A percentile compares a stretch with the other conserved stretches of the same genome.
phyloP scores from a whole-genome alignment of 73 alveolate species.

The Paramecium pentaurelia region DNA sequence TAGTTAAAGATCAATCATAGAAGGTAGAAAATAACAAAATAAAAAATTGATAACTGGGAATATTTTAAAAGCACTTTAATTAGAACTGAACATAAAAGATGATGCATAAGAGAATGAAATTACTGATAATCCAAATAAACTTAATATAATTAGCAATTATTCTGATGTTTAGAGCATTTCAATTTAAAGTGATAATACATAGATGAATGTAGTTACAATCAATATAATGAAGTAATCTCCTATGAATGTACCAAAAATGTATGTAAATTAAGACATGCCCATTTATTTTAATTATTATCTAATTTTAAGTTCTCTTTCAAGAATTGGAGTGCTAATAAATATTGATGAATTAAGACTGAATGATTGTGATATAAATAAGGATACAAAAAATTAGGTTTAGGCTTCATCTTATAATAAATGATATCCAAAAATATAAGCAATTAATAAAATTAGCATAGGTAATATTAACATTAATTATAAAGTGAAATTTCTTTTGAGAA shows the following conservation, averaged over 20 bases:
- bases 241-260: neutral
- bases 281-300: slow-evolving; percentile 13
- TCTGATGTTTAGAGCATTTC: neutral
- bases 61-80: slow-evolving; percentile 14
- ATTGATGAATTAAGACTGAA: slow-evolving; percentile 10
- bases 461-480: neutral
- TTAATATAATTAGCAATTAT: neutral
- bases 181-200: neutral
- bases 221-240: slow-evolving; percentile 23
- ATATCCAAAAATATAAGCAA: neutral
- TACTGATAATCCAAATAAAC: neutral
- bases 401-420: neutral
- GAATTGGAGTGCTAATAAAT: neutral
- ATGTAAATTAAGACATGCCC: neutral
- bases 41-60: neutral
- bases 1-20: neutral
- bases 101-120: neutral
- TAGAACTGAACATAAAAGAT: neutral
- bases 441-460: neutral
- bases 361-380: neutral
- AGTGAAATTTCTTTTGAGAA: neutral
- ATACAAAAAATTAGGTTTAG: neutral
- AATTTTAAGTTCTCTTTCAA: slow-evolving; percentile 2
- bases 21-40: neutral
- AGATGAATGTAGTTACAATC: neutral